A percentile compares a stretch with the other conserved stretches of the same genome.
Evolutionary conservation across 352 stramenopile genomes (phyloP).

Genomic region (Phytophthora sojae): DNA sequence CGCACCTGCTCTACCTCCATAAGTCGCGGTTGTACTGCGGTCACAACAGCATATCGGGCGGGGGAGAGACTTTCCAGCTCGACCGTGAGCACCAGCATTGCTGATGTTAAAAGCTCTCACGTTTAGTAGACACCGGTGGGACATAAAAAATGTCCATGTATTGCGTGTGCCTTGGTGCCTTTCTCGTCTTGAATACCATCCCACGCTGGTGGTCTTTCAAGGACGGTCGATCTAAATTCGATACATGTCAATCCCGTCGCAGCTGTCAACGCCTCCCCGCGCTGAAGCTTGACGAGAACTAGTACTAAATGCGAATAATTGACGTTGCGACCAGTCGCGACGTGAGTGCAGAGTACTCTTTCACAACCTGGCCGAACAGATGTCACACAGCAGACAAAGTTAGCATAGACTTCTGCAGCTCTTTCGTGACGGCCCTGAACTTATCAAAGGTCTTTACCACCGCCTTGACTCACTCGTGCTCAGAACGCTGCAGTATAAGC

Average conservation of each 20-base stretch:
- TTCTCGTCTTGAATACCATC: conserved; percentile 18
- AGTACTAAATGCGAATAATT: not conserved
- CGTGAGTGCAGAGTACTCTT: conserved; percentile 7
- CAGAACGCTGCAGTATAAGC: not conserved
- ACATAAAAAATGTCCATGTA: conserved; percentile 1
- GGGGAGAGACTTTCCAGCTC: conserved; percentile 2
- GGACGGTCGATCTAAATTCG: not conserved
- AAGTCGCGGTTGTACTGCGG: conserved; percentile 2
- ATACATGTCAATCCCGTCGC: not conserved
- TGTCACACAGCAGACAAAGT: not conserved
- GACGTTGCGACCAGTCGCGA: not conserved
- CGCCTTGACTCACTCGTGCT: not conserved
- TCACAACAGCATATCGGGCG: not conserved
- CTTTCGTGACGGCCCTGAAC: not conserved
- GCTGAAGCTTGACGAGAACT: conserved; percentile 1
- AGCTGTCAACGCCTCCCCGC: not conserved
- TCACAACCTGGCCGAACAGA: not conserved
- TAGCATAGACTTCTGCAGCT: not conserved
- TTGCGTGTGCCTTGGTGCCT: not conserved
- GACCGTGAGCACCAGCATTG: conserved; percentile 22
- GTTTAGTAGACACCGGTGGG: conserved; percentile 23
- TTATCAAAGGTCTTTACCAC: not conserved
- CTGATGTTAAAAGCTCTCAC: conserved; percentile 22
- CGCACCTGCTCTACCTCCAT: not conserved
- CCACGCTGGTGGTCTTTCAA: not conserved